Base-by-base conservation (phyloP, 345 rosid species). In the Lepidium africanum region DNA sequence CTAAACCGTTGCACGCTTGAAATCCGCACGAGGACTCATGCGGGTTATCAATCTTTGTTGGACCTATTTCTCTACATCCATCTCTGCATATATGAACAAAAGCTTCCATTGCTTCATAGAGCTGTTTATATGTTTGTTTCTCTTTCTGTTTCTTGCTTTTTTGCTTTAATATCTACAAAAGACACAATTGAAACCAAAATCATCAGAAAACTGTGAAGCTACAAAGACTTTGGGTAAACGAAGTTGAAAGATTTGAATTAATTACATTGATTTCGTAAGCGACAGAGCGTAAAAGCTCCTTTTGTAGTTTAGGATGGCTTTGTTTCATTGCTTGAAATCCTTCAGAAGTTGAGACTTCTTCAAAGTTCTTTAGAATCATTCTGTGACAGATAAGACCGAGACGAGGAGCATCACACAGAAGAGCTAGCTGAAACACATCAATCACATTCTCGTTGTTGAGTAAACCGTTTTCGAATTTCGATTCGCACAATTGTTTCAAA, bases 41-140 rank as follows among this genome's bases (percentile, higher is more conserved):
- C 36, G 79, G 81, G 58, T 76, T 77, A 35, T 72, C 79, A 65
- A 78, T 81, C 55, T 90, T 93, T 32, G 84, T 81, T 4, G 98
- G 96, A n/a, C 96, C 93, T 0, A 92, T 92, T 16, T 96, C 89
- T 46, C 72, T 76, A 35, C 98, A 89, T n/a, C 96, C 96, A 15
- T 92, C 98, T 71, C 91, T 81, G 60, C 93, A 92, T 71, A 92
- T 90, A 54, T 89, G 96, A 59, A 90, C 90, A 43, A 90, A 87
- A 21, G 98, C 93, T 53, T 90, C 96, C 98, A 87, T 92, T 35
- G 96, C 96, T 68, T 86, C 96, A 19, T 85, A 82, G 4, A 92
- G 37, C 15, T 89, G 90, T 46, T 83, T 19, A 23, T 92, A 92
- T 37, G 86, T 86, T 61, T 85, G 80, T 59, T 62, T 73, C 79